These are phyloP conservation scores for Fusarium phyllophilum DNA, from an alignment of 2,329 filamentous ascomycete genomes.

Conservation along the genomic window DNA sequence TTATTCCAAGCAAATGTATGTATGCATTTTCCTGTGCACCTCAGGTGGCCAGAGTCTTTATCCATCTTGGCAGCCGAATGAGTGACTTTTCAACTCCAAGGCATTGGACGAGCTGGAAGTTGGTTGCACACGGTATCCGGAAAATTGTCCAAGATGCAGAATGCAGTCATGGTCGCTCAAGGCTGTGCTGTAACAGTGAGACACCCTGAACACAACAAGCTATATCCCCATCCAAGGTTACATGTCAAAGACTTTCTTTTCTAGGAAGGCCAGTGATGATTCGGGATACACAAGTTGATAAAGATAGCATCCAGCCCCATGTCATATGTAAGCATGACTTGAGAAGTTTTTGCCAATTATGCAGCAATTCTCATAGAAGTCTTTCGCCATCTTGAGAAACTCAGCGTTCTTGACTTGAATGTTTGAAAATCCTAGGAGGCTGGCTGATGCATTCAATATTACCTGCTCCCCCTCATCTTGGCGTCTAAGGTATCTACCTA, in stretches of 20 bases:
- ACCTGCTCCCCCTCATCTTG: constrained; percentile 19
- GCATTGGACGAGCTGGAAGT: background rate
- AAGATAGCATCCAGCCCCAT: constrained; percentile 24
- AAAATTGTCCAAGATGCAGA: constrained; percentile 9
- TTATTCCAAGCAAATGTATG: constrained; percentile 1
- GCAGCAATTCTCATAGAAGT: background rate
- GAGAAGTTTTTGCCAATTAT: background rate
- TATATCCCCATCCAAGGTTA: background rate
- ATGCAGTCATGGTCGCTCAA: constrained; percentile 9
- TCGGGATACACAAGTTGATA: constrained; percentile 12
- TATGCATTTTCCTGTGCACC: background rate
- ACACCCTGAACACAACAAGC: constrained; percentile 7
- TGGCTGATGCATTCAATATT: background rate
- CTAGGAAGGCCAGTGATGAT: background rate
- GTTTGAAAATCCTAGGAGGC: background rate
- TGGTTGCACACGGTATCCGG: constrained; percentile 8
- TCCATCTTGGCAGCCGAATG: constrained; percentile 15
- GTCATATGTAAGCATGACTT: background rate
- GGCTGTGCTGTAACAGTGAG: constrained; percentile 11
- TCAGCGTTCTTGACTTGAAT: background rate
- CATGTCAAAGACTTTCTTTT: constrained; percentile 4
- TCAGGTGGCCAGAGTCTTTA: background rate
- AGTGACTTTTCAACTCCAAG: constrained; percentile 18
- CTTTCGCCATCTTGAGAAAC: background rate
- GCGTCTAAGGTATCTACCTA: background rate